Base-by-base conservation (phyloP, 345 rosid genomes). In the Pseudoturritis turrita region DNA sequence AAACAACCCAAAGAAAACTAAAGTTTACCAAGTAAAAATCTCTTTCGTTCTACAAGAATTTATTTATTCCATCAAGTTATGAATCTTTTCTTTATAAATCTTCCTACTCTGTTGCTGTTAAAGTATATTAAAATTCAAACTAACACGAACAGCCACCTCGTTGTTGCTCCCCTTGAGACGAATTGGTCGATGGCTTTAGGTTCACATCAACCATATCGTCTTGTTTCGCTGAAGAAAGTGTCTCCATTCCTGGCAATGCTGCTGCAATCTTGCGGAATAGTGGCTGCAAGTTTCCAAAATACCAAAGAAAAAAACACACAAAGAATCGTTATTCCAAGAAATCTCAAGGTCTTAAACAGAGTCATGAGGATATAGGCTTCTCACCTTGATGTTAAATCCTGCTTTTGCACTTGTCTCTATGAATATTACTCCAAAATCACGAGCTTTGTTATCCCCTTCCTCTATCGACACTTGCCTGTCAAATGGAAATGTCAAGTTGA, bases 121-220 rank as follows among this genome's bases (percentile, higher is more conserved):
- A 66, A 41, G 51, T 51, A 46, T 62, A 13, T 14, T 62, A 23
- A 25, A 47, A 69, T 5, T 59, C 19, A 29, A n/a, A 65, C 77
- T 79, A 94, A 83, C 96, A 94, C 3, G 96, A 76, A 56, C 98
- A 94, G 13, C 97, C 97, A 10, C 97, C 96, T 70, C 86, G 81
- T 73, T 85, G 92, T 71, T 91, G 90, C 76, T 89, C 89, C 49
- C 77, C 69, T 78, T 88, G 97, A 40, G 95, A 88, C 12, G 92
- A 82, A 83, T 83, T 87, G 67, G 77, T 83, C 0, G 88, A 82
- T 1, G 97, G 71, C 82, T 87, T 94, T 43, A 91, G 84, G 83
- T 91, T 94, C 68, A 91, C 97, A 54, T 94, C 98, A 28, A 91
- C 97, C 98, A 94, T 94, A 81, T 94, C 97, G 78, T 85, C 98